Percentiles rank a stretch among this genome's conserved stretches.
Conservation (phyloP, 805 yeast species). For the Yamadazyma paraphyllophila region DNA sequence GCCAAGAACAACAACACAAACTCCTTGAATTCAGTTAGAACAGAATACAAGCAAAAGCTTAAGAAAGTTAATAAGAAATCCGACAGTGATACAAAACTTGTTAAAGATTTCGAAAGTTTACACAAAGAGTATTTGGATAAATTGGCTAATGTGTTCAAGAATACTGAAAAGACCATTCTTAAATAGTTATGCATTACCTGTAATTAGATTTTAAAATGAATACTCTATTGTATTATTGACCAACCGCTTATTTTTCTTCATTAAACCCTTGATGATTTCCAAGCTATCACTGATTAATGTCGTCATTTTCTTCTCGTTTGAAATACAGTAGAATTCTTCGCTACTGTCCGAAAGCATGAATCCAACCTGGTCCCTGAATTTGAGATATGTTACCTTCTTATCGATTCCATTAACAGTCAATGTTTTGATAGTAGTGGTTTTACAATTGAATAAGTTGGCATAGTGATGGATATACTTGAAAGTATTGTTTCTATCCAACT, state of each 20-base stretch:
- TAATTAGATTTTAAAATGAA: constrained; percentile 9
- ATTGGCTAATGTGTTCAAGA: constrained; percentile 54
- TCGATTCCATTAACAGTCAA: constrained; percentile 22
- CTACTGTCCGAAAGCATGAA: constrained; percentile 33
- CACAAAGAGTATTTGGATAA: constrained; percentile 63
- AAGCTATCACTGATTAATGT: constrained; percentile 61
- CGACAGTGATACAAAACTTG: constrained; percentile 52
- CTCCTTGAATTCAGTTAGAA: constrained; percentile 41
- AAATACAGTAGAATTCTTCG: constrained; percentile 39
- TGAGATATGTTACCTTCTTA: constrained; percentile 46
- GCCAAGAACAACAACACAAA: constrained; percentile 54
- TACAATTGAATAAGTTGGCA: constrained; percentile 24
- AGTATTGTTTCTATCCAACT: constrained; percentile 20
- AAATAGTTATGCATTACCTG: constrained; percentile 20
- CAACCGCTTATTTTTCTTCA: constrained; percentile 62
- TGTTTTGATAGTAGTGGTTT: constrained; percentile 15
- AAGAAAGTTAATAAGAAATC: constrained; percentile 51
- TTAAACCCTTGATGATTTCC: constrained; percentile 72
- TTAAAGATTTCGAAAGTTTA: constrained; percentile 63
- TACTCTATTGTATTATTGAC: constrained; percentile 54
- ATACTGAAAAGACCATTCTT: constrained; percentile 49
- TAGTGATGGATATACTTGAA: constrained; percentile 39
- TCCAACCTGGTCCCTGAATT: constrained; percentile 27
- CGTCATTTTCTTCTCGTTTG: constrained; percentile 52
- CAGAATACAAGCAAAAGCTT: constrained; percentile 56